Evolutionary conservation across 2,329 filamentous ascomycete species (phyloP).

Genomic region (Rugonectria rugulosa): DNA sequence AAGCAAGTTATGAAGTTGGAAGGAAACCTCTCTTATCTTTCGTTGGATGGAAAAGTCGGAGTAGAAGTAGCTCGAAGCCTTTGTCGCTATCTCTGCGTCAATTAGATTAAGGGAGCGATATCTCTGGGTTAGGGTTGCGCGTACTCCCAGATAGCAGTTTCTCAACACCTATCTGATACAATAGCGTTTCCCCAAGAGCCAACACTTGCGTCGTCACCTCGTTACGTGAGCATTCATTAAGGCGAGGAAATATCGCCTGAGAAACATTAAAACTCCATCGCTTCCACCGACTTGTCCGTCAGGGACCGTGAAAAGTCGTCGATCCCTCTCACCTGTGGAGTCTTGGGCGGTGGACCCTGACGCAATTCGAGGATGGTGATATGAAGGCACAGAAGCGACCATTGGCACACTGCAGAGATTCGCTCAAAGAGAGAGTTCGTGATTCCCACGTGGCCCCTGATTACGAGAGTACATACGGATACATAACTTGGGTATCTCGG

Average conservation of each 20-base stretch:
- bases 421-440: not conserved
- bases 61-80: no score
- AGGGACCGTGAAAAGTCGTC: constrained; percentile 2
- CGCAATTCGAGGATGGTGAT: constrained; percentile 19
- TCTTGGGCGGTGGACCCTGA: constrained; percentile 22
- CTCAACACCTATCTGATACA: not conserved
- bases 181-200: not conserved
- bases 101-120: no score
- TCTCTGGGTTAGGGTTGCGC: no score
- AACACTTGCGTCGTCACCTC: constrained; percentile 8
- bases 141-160: no score
- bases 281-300: constrained; percentile 3
- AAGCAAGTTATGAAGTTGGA: no score
- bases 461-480: no score
- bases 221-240: constrained; percentile 2
- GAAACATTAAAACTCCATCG: constrained; percentile 1
- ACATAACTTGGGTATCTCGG: no score
- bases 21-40: no score
- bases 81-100: no score
- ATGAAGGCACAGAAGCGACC: constrained; percentile 11
- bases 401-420: constrained; percentile 24
- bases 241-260: not conserved
- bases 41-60: no score
- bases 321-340: constrained; percentile 7
- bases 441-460: constrained; percentile 19